Base-by-base conservation (phyloP, 345 rosid species). In the Boechera divaricarpa region DNA sequence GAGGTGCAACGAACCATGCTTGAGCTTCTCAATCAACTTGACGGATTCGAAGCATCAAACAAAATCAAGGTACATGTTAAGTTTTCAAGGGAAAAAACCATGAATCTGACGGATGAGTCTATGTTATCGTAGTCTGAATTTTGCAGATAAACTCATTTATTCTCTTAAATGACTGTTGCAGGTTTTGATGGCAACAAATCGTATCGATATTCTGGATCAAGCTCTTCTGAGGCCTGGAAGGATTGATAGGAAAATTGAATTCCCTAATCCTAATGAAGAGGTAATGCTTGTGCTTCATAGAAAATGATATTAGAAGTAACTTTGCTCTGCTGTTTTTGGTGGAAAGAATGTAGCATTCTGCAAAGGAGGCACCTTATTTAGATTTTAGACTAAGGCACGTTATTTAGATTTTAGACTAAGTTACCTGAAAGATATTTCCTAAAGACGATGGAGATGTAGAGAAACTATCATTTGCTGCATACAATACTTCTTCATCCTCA, bases 1-100 rank as follows among this genome's bases (percentile, higher is more conserved):
- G 98, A 96, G 83, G 99, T 96, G 77, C 98, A 93, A 77, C 67
- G 99, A 29, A 93, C 99, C 73, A 96, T 96, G 99, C 85, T 96
- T 80, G 99, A 96, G 92, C 99, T 96, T 80, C 99, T 96, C 68
- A 93, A 96, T 64, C 99, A 93, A 83, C 91, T 96, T 78, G 99
- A 96, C 70, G 98, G 99, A 59, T 96, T 96, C 44, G 97, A 96
- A 81, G 99, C 98, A 0, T 96, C 99, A 55, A 96, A 96, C 88
- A 96, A 93, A 86, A 96, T 96, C 81, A 96, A 96, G 96, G 98
- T 91, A 87, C 32, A 1, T 47, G 7, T 54, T 35, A 10, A 45
- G 45, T 11, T 65, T 31, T 16, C 3, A 38, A 6, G 44, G 21
- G 12, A 42, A 52, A 10, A 29, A 49, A 9, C 10, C 33, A 33